Percentiles rank a stretch among this genome's conserved stretches.
phyloP scores from a whole-genome alignment of 345 rosid genomes.

The Luvunga scandens region DNA sequence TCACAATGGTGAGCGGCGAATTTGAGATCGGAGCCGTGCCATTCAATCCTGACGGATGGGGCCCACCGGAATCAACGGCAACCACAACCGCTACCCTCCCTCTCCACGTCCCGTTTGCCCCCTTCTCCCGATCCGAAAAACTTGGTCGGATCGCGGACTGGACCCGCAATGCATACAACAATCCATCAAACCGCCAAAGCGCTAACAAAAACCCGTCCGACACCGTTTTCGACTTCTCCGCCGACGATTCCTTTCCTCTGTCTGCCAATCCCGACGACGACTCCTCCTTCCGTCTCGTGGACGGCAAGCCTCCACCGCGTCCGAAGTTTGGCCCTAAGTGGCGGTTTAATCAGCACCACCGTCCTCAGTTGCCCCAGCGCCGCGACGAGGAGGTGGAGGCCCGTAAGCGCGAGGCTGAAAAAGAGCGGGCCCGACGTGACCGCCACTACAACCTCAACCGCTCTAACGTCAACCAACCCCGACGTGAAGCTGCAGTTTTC shows the following conservation, averaged over 20 bases:
- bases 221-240: constrained; percentile 76
- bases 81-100: constrained; percentile 51
- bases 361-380: constrained; percentile 85
- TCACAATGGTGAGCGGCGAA: constrained; percentile 13
- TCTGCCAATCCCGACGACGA: constrained; percentile 59
- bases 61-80: constrained; percentile 68
- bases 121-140: constrained; percentile 89
- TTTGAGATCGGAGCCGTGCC: constrained; percentile 78
- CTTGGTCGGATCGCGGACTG: constrained; percentile 96
- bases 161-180: constrained; percentile 49
- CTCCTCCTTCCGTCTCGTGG: constrained; percentile 85
- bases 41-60: constrained; percentile 93
- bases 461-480: constrained; percentile 57
- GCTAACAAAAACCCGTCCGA: constrained; percentile 38
- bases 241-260: constrained; percentile 68
- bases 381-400: constrained; percentile 97
- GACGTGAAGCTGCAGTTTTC: constrained; percentile 83
- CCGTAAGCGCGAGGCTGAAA: constrained; percentile 83
- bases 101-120: constrained; percentile 60
- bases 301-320: constrained; percentile 85
- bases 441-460: constrained; percentile 70
- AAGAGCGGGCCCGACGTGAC: constrained; percentile 90
- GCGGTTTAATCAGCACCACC: constrained; percentile 71
- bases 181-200: constrained; percentile 33
- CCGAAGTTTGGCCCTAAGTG: constrained; percentile 89